phyloP scores from a whole-genome alignment of 2,329 filamentous ascomycete genomes.

The Talaromyces rugulosus region DNA sequence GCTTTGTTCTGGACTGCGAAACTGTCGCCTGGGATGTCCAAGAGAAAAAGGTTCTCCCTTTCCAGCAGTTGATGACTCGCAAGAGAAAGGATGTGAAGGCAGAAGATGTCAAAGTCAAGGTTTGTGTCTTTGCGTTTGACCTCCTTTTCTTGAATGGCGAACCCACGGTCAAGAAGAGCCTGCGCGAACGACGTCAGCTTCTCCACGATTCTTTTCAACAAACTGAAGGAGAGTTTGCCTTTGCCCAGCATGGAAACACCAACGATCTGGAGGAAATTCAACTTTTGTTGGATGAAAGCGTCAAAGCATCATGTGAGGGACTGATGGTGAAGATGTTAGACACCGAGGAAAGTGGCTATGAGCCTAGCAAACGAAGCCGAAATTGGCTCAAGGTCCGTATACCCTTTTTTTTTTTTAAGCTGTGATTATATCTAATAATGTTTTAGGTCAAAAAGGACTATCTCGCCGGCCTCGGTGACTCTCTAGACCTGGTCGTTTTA shows the following conservation, averaged over 20 bases:
- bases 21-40: slow-evolving; percentile 94
- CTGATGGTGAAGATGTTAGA: slow-evolving; percentile 99
- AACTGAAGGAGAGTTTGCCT: slow-evolving; percentile 84
- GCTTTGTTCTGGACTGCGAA: slow-evolving; percentile 97
- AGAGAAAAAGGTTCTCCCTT: slow-evolving; percentile 93
- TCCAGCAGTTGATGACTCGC: slow-evolving; percentile 96
- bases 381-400: slow-evolving; percentile 87
- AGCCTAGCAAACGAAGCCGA: slow-evolving; percentile 90
- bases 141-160: slow-evolving; percentile 89
- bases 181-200: slow-evolving; percentile 76
- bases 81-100: slow-evolving; percentile 96
- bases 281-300: slow-evolving; percentile 82
- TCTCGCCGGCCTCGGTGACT: slow-evolving; percentile 87
- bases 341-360: slow-evolving; percentile 86
- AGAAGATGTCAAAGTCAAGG: slow-evolving; percentile 93
- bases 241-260: slow-evolving; percentile 81
- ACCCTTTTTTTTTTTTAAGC: not conserved
- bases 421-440: not conserved
- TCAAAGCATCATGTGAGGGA: slow-evolving; percentile 94
- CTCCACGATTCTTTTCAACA: slow-evolving; percentile 69
- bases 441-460: slow-evolving; percentile 95
- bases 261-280: slow-evolving; percentile 93
- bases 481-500: slow-evolving; percentile 90
- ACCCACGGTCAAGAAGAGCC: slow-evolving; percentile 77
- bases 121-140: slow-evolving; percentile 96